Evolutionary conservation across 2,329 filamentous ascomycete genomes (phyloP), one percentile per base, ranked within the genome.

Genomic region (Penicillium sp.): DNA sequence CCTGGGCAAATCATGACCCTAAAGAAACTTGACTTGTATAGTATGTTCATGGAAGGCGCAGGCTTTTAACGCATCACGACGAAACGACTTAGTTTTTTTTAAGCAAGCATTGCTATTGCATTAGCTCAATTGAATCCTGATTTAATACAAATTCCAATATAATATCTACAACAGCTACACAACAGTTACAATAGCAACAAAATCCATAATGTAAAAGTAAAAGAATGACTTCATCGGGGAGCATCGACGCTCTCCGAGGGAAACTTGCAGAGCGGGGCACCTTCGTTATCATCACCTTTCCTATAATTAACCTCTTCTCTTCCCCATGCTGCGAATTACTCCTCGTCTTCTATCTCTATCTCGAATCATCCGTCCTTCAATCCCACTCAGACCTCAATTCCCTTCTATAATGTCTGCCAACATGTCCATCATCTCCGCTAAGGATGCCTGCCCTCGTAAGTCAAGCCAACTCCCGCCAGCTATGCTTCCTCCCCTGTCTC

Each of bases 361-460:
- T 57, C 56, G 54, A 49, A 50, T 50, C 47, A 37, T 62, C 46
- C 54, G 40, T 48, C 54, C 52, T 33, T 37, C 48, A 40, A 54
- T 48, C 35, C 54, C 17, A 15, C 23, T 19, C 48, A 53, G 50
- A 27, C 54, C 59, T 47, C 65, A 66, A 58, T 50, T 48, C 38
- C 31, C 46, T 23, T 35, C 56, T 19, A 65, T 57, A 57, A 77
- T 77, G 75, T 73, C 75, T 66, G 66, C 69, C 58, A 59, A 64
- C 59, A 70, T 78, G 66, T 73, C 72, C 41, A 61, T 67, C 50
- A 68, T 80, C 63, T 73, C 73, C 60, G 69, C 77, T 37, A 73
- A 75, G 66, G 74, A 77, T 57, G 78, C 78, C 51, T 78, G 75
- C 67, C 78, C 77, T 69, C 77, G 78, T 80, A 72, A 68, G 77